A percentile compares a stretch with the other conserved stretches of the same genome.
phyloP scores from a whole-genome alignment of 257 asterid species.

The Solanum raphanifolium region DNA sequence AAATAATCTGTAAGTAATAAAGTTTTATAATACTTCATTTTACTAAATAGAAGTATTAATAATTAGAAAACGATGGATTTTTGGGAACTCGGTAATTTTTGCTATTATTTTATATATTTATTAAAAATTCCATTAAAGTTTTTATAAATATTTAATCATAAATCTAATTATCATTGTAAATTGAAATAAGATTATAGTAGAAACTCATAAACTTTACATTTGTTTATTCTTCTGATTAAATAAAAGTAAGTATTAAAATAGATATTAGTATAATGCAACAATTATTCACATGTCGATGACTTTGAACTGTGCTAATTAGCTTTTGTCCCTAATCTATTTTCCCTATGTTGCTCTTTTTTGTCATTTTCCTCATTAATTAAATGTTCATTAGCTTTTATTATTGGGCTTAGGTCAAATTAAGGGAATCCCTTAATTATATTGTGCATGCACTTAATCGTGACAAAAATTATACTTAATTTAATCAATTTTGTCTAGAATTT shows the following conservation, averaged over 20 bases:
- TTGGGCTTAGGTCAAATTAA: not conserved
- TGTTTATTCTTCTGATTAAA: not conserved
- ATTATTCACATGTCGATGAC: not conserved
- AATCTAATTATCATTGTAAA: not conserved
- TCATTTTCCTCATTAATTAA: not conserved
- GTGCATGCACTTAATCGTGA: not conserved
- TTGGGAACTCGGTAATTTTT: too few species aligned
- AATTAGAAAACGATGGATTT: too few species aligned
- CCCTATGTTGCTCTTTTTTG: not conserved
- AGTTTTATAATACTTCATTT: not conserved
- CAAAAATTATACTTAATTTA: not conserved
- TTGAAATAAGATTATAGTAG: not conserved
- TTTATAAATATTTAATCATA: not conserved
- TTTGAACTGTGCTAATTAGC: not conserved
- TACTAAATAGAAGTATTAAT: too few species aligned
- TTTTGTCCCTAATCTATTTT: not conserved
- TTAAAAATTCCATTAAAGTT: too few species aligned
- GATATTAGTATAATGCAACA: not conserved
- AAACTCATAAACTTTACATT: not conserved
- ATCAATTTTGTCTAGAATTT: not conserved
- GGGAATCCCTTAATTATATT: not conserved
- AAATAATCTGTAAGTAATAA: not conserved
- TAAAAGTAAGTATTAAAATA: not conserved
- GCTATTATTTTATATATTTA: too few species aligned
- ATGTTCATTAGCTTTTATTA: not conserved